Percentiles rank a stretch among this genome's conserved stretches.
These are phyloP conservation scores for Sphagnum fallax DNA, from an alignment of 228 moss, liverwort and hornwort species.

Conservation along the genomic window DNA sequence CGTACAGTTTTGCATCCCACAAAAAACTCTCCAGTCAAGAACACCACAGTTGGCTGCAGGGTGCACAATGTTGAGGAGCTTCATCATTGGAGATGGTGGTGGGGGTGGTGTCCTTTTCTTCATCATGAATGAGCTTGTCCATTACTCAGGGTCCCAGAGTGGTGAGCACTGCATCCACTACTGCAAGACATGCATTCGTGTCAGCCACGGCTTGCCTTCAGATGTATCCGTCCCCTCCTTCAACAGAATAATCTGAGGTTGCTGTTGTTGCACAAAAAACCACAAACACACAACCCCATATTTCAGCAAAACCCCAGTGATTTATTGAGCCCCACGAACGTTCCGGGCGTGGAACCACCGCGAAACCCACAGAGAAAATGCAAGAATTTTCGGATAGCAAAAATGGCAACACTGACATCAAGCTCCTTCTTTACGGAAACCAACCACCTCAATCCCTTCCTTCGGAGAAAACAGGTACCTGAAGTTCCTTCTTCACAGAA, in stretches of 20 bases:
- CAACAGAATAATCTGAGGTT: slow-evolving; percentile 94
- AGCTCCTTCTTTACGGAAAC: too few species aligned
- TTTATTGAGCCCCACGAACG: too few species aligned
- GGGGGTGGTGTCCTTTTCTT: slow-evolving; percentile 34
- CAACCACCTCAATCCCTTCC: too few species aligned
- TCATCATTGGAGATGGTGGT: slow-evolving; percentile 98
- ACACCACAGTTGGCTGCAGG: slow-evolving; percentile 95
- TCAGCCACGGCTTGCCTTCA: slow-evolving; percentile 98
- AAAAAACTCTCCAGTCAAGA: slow-evolving; percentile 91
- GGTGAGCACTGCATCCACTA: slow-evolving; percentile 88
- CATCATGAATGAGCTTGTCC: slow-evolving; percentile 95
- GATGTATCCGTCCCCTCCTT: slow-evolving; percentile 99
- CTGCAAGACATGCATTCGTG: slow-evolving; percentile 97
- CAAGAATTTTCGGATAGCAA: too few species aligned
- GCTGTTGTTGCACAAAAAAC: slow-evolving; percentile 34
- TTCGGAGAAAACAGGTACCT: too few species aligned
- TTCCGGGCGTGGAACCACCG: too few species aligned
- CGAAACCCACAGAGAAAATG: too few species aligned
- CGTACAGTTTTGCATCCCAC: slow-evolving; percentile 90
- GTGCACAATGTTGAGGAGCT: slow-evolving; percentile 95
- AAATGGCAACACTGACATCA: too few species aligned
- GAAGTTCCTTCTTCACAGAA: too few species aligned
- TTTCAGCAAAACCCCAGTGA: not conserved
- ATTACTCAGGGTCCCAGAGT: slow-evolving; percentile 92
- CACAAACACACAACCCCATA: not conserved